A percentile compares a stretch with the other conserved stretches of the same genome.
These are phyloP conservation scores for Lophiotrema nucula DNA, from an alignment of 495 filamentous ascomycete species.

Conservation along the genomic window DNA sequence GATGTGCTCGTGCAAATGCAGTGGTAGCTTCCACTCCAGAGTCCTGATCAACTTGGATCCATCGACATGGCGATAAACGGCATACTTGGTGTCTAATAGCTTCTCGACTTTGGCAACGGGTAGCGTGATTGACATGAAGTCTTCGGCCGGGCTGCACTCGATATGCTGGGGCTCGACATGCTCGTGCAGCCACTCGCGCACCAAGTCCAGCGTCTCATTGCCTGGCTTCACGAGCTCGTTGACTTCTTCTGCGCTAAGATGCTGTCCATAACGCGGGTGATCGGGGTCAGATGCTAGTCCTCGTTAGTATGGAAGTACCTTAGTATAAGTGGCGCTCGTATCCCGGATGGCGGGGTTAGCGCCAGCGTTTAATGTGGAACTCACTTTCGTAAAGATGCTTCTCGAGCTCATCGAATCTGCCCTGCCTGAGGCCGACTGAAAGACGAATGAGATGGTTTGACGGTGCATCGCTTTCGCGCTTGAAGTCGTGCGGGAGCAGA, in stretches of 20 bases:
- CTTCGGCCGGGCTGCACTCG: conserved; percentile 37
- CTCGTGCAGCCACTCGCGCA: conserved; percentile 47
- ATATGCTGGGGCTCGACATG: conserved; percentile 36
- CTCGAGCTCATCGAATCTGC: too few relatives aligned
- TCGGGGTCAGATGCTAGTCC: conserved; percentile 42
- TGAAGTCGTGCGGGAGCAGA: too few relatives aligned
- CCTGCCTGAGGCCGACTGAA: too few relatives aligned
- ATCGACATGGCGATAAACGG: conserved; percentile 41
- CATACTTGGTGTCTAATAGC: conserved; percentile 48
- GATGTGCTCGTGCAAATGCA: conserved; percentile 54
- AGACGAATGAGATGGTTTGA: too few relatives aligned
- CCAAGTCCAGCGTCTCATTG: conserved; percentile 37
- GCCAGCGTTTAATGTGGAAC: too few relatives aligned
- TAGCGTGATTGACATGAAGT: conserved; percentile 39
- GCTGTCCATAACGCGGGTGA: conserved; percentile 46
- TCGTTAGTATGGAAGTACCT: not conserved
- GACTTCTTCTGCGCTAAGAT: conserved; percentile 42
- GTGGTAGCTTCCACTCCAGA: conserved; percentile 53
- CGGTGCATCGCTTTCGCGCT: too few relatives aligned
- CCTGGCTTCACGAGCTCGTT: conserved; percentile 40
- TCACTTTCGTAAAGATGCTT: too few relatives aligned
- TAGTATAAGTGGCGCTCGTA: not conserved
- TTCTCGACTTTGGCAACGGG: conserved; percentile 41
- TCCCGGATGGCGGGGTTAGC: too few relatives aligned
- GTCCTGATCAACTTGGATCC: conserved; percentile 43